Evolutionary conservation across 352 stramenopile genomes (phyloP).

Genomic region (Pythium utonaiense): DNA sequence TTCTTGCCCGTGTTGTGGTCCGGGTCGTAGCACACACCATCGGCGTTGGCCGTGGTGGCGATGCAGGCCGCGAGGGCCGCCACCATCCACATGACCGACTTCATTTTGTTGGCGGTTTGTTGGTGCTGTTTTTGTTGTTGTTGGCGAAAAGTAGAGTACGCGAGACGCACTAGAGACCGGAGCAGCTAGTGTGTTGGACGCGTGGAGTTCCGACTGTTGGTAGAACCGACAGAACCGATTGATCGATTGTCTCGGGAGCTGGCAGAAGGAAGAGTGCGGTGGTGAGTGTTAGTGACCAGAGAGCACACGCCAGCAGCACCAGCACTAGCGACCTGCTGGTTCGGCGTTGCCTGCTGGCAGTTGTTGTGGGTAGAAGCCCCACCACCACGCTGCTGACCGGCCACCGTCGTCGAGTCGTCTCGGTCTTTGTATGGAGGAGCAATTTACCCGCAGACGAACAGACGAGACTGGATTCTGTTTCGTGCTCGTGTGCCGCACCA

Average conservation of each 20-base stretch:
- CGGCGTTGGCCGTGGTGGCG: slow-evolving; percentile 38
- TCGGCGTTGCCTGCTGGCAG: not conserved
- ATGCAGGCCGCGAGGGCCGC: slow-evolving; percentile 34
- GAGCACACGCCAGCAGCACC: not conserved
- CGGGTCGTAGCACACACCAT: slow-evolving; percentile 70
- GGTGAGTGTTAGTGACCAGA: not conserved
- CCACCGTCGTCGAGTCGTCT: not conserved
- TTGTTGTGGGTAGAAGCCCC: not conserved
- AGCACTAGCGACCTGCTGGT: not conserved
- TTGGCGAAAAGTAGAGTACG: not conserved
- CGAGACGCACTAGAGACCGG: not conserved
- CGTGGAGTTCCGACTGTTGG: slow-evolving; percentile 8
- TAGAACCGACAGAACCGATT: not conserved
- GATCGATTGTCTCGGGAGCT: slow-evolving; percentile 7
- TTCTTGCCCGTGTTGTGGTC: slow-evolving; percentile 43
- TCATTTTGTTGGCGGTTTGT: slow-evolving; percentile 28
- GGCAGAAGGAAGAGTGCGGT: slow-evolving; percentile 24
- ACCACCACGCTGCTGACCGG: too few relatives aligned
- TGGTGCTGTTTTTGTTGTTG: not conserved
- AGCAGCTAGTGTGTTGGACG: slow-evolving; percentile 1
- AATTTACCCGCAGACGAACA: not conserved
- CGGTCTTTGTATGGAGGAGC: not conserved
- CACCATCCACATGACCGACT: slow-evolving; percentile 31
- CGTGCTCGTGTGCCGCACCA: not conserved
- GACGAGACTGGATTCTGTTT: slow-evolving; percentile 2